These are phyloP conservation scores for Primulina eburnea DNA, from an alignment of 257 asterid genomes.

Conservation along the genomic window DNA sequence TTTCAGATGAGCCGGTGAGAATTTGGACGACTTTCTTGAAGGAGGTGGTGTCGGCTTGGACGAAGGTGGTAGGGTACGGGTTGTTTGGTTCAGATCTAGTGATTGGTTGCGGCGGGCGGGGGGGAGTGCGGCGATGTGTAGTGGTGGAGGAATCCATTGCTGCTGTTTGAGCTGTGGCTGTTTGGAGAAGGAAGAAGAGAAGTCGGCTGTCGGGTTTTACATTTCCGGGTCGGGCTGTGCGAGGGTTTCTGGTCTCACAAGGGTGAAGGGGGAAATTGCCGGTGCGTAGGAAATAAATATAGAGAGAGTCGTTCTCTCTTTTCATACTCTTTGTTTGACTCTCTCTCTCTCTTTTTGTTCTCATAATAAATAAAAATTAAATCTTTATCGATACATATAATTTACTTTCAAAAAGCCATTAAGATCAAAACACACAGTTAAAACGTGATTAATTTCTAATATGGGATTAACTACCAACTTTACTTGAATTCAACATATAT, in stretches of 20 bases:
- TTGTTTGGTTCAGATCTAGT: conserved; percentile 86
- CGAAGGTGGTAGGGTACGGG: conserved; percentile 92
- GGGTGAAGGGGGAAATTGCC: background rate
- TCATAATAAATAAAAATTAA: too few species aligned
- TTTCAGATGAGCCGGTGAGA: conserved; percentile 53
- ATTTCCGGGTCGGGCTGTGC: background rate
- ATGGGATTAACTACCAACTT: too few species aligned
- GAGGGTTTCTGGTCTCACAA: background rate
- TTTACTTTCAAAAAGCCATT: too few species aligned
- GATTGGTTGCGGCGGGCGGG: background rate
- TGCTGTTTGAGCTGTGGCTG: conserved; percentile 32
- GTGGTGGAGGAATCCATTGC: conserved; percentile 25
- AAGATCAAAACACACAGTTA: too few species aligned
- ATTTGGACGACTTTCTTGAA: conserved; percentile 58
- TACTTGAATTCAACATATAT: too few species aligned
- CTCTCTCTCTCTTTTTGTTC: too few species aligned
- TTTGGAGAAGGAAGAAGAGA: background rate
- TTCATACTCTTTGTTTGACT: too few species aligned
- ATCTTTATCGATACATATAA: too few species aligned
- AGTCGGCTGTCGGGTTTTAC: background rate
- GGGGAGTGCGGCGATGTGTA: background rate
- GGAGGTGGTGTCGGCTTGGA: conserved; percentile 58
- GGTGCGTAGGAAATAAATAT: background rate
- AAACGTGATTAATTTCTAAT: too few species aligned
- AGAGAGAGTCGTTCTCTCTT: too few species aligned